phyloP scores from a whole-genome alignment of 257 asterid species.

The Przewalskia tangutica region DNA sequence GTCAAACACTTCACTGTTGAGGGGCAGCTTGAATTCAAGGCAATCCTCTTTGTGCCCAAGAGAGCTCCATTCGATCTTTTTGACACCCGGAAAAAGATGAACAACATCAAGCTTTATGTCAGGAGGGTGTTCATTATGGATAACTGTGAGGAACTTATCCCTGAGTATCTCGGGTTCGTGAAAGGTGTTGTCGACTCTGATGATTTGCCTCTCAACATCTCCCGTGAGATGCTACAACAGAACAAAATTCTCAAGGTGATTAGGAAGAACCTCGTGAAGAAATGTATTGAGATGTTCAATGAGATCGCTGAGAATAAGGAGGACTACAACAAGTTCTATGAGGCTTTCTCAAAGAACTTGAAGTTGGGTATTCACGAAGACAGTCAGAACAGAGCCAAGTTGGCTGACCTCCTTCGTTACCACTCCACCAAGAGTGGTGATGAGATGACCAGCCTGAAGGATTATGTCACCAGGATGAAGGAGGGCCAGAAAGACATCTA shows the following conservation, averaged over 20 bases:
- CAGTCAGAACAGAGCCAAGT: constrained; percentile 58
- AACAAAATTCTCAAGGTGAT: constrained; percentile 75
- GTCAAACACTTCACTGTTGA: constrained; percentile 81
- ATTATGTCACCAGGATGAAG: constrained; percentile 78
- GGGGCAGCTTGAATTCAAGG: constrained; percentile 81
- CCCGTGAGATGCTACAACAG: constrained; percentile 72
- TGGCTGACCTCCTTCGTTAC: constrained; percentile 64
- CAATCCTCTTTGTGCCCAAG: constrained; percentile 69
- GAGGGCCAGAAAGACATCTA: constrained; percentile 84
- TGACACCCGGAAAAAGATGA: constrained; percentile 61
- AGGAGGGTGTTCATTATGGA: constrained; percentile 79
- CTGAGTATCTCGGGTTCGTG: constrained; percentile 62
- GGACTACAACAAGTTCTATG: constrained; percentile 63
- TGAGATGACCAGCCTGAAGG: constrained; percentile 66
- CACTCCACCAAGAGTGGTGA: constrained; percentile 75
- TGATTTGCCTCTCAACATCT: constrained; percentile 69
- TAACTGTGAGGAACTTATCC: constrained; percentile 70
- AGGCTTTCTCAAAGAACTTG: constrained; percentile 69
- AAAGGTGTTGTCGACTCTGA: constrained; percentile 79
- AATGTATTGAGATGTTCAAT: constrained; percentile 73
- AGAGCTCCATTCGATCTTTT: constrained; percentile 78
- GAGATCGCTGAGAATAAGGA: constrained; percentile 81
- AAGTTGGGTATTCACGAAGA: constrained; percentile 77
- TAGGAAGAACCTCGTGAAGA: constrained; percentile 69
- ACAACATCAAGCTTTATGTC: constrained; percentile 70